A percentile compares a stretch with the other conserved stretches of the same genome.
These are phyloP conservation scores for Metschnikowia lochheadii DNA, from an alignment of 805 yeast species.

Conservation along the genomic window DNA sequence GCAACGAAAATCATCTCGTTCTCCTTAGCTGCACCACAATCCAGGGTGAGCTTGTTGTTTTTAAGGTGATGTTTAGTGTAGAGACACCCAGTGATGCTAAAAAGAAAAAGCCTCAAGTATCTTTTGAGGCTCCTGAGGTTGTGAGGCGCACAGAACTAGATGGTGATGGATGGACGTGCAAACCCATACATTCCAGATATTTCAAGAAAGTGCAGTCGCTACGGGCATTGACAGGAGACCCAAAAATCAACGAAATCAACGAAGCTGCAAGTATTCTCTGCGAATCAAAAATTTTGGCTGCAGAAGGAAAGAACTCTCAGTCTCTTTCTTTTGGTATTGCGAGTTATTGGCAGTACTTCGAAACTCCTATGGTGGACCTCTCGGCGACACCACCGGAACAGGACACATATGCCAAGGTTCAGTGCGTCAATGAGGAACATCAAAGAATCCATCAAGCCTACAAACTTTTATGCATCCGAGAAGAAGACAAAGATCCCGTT, in stretches of 20 bases:
- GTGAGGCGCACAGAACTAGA: slow-evolving; percentile 18
- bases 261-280: slow-evolving; percentile 27
- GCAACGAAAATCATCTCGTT: slow-evolving; percentile 20
- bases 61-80: slow-evolving; percentile 30
- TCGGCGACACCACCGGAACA: neutral
- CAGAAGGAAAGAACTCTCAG: slow-evolving; percentile 13
- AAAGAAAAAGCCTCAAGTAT: slow-evolving; percentile 2
- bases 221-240: slow-evolving; percentile 47
- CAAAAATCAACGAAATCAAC: slow-evolving; percentile 28
- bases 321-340: slow-evolving; percentile 26
- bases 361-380: slow-evolving; percentile 20
- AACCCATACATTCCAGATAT: slow-evolving; percentile 31
- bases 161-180: slow-evolving; percentile 52
- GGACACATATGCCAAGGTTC: slow-evolving; percentile 16
- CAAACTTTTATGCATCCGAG: neutral
- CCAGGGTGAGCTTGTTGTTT: slow-evolving; percentile 41
- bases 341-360: slow-evolving; percentile 33
- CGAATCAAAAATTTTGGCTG: slow-evolving; percentile 37
- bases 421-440: slow-evolving; percentile 32
- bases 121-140: slow-evolving; percentile 28
- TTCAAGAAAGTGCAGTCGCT: slow-evolving; percentile 50
- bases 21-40: slow-evolving; percentile 42
- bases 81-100: neutral
- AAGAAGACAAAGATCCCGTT: neutral
- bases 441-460: slow-evolving; percentile 26